A percentile compares a stretch with the other conserved stretches of the same genome.
Evolutionary conservation across 176 grass and related monocot genomes (phyloP).

Genomic region (Aechmea fasciata): DNA sequence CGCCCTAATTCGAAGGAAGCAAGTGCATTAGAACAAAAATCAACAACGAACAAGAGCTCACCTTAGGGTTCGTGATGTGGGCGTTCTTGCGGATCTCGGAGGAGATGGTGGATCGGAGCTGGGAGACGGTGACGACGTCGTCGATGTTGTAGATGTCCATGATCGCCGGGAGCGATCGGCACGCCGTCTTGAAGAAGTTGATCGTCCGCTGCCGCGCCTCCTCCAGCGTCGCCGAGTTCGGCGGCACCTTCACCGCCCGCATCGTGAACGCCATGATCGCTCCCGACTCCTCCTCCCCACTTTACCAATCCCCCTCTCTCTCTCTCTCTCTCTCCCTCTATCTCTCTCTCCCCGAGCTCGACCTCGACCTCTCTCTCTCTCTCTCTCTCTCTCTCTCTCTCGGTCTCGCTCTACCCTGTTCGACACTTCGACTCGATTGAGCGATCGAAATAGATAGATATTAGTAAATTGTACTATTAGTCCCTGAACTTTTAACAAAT

Average conservation of each 20-base stretch:
- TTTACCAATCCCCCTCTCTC: background rate
- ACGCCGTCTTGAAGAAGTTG: constrained; percentile 88
- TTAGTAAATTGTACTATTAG: too few relatives aligned
- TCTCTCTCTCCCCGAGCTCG: background rate
- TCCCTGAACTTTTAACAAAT: too few relatives aligned
- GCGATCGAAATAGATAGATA: too few relatives aligned
- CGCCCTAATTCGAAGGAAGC: too few relatives aligned
- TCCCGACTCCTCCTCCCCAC: background rate
- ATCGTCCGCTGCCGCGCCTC: constrained; percentile 70
- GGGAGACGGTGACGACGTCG: constrained; percentile 64
- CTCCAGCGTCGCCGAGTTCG: constrained; percentile 58
- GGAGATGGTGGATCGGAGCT: constrained; percentile 75
- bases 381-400: background rate
- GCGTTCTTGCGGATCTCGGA: constrained; percentile 68
- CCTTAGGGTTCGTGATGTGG: constrained; percentile 59
- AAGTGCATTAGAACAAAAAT: too few relatives aligned
- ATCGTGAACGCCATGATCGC: constrained; percentile 51
- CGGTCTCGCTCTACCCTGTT: background rate
- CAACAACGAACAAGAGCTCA: background rate
- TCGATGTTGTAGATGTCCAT: constrained; percentile 92
- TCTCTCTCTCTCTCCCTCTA: background rate
- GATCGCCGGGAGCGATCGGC: constrained; percentile 63
- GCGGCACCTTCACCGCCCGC: constrained; percentile 70
- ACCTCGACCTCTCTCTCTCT: background rate
- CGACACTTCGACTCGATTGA: too few relatives aligned